A percentile compares a stretch with the other conserved stretches of the same genome.
These are phyloP conservation scores for Apiotrichum mycotoxinovorans DNA, from an alignment of 1,284 basidiomycete genomes.

Conservation along the genomic window DNA sequence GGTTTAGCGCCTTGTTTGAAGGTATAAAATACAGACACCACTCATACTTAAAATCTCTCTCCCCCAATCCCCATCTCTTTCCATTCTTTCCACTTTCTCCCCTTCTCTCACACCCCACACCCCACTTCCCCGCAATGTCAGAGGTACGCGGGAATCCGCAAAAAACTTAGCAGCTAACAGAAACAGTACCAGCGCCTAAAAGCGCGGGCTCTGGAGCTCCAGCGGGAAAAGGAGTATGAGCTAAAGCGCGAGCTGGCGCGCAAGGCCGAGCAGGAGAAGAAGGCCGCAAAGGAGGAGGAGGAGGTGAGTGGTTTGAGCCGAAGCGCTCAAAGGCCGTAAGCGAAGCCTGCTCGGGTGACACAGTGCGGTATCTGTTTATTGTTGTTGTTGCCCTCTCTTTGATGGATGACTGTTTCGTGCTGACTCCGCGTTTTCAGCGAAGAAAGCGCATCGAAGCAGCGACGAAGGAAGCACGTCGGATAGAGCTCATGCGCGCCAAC, in stretches of 20 bases:
- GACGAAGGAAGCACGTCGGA: conserved; percentile 34
- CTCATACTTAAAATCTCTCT: too few species aligned
- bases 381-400: background rate
- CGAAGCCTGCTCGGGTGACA: too few species aligned
- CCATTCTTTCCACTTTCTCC: background rate
- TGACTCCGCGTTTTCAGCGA: conserved; percentile 18
- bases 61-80: background rate
- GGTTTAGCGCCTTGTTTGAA: too few species aligned
- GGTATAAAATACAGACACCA: background rate
- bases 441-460: conserved; percentile 35
- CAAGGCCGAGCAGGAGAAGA: conserved; percentile 37
- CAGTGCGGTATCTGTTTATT: background rate
- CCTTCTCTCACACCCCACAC: background rate
- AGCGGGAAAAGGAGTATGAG: conserved; percentile 38
- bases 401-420: too few species aligned
- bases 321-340: too few species aligned
- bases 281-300: conserved; percentile 36
- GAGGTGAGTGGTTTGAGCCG: conserved; percentile 36
- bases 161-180: background rate
- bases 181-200: conserved; percentile 39
- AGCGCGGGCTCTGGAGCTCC: conserved; percentile 35
- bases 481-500: conserved; percentile 40
- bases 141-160: conserved; percentile 6
- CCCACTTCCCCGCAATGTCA: conserved; percentile 14
- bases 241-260: conserved; percentile 34